Conservation (phyloP, 2,329 filamentous ascomycete species). For the Sclerotinia trifoliorum region DNA sequence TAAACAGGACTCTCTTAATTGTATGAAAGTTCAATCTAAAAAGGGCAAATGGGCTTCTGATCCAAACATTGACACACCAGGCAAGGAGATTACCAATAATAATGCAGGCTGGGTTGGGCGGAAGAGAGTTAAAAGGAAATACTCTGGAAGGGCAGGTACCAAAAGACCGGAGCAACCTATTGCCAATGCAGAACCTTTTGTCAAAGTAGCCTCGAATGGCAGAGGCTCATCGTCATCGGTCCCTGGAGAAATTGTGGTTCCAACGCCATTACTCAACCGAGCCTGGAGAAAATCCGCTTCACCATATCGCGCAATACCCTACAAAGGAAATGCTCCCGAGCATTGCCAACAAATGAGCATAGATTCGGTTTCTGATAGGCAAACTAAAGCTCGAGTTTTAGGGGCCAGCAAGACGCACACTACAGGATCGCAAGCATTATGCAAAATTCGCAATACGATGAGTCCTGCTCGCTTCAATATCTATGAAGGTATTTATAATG, state of each 20-base stretch:
- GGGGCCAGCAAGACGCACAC: conserved; percentile 25
- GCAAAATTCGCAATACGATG: conserved; percentile 39
- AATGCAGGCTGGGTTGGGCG: conserved; percentile 18
- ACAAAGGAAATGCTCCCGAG: neutral
- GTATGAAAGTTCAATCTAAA: conserved; percentile 1
- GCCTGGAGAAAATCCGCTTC: conserved; percentile 17
- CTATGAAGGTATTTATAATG: conserved; percentile 48
- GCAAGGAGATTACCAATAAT: neutral
- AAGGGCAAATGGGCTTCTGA: conserved; percentile 9
- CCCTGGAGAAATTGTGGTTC: conserved; percentile 38
- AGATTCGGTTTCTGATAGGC: neutral
- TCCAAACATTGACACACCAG: neutral
- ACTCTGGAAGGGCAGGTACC: conserved; percentile 31
- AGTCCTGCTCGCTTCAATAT: conserved; percentile 40
- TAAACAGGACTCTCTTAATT: conserved; percentile 24
- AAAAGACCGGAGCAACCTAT: neutral
- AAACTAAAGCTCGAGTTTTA: neutral
- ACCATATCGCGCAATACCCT: conserved; percentile 11
- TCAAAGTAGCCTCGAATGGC: neutral
- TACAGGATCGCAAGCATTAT: conserved; percentile 39
- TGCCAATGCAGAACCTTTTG: neutral
- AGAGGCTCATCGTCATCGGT: conserved; percentile 22
- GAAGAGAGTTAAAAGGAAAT: conserved; percentile 37
- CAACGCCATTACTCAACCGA: conserved; percentile 39
- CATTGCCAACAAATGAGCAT: neutral